phyloP scores from a whole-genome alignment of 1,139 yeast genomes.

The Pichia terricola region DNA sequence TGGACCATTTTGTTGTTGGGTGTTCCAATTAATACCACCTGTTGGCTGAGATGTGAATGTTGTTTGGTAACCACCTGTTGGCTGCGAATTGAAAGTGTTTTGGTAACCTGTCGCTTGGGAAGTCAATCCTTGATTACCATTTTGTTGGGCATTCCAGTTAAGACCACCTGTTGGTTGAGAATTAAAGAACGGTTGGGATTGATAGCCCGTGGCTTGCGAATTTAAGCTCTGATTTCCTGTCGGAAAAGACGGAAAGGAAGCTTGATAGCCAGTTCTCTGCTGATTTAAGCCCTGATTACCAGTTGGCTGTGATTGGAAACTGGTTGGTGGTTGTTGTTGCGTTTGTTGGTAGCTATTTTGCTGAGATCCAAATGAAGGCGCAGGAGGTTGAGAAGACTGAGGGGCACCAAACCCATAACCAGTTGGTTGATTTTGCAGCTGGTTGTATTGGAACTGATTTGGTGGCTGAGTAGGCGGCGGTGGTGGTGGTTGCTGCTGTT shows the following conservation, averaged over 20 bases:
- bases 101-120: constrained; percentile 11
- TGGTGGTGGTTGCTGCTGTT: no score
- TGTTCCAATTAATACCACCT: constrained; percentile 5
- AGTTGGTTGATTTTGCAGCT: constrained; percentile 22
- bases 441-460: constrained; percentile 11
- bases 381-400: constrained; percentile 11
- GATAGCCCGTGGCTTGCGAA: constrained; percentile 20
- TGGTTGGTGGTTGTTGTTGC: constrained; percentile 10
- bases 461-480: constrained; percentile 5
- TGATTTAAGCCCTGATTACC: constrained; percentile 15
- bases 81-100: constrained; percentile 13
- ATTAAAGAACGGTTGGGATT: constrained; percentile 12
- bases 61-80: constrained; percentile 8
- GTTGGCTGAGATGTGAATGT: constrained; percentile 12
- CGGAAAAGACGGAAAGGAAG: not conserved
- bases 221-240: constrained; percentile 7
- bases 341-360: constrained; percentile 21
- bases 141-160: no score
- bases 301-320: constrained; percentile 21
- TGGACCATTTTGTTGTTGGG: constrained; percentile 4
- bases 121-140: constrained; percentile 8
- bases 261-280: constrained; percentile 26
- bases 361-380: not conserved
- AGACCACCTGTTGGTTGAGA: constrained; percentile 10
- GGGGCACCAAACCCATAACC: constrained; percentile 21